These are phyloP conservation scores for Spirogloea muscicola DNA, from an alignment of 139 green algal species.

Conservation along the genomic window DNA sequence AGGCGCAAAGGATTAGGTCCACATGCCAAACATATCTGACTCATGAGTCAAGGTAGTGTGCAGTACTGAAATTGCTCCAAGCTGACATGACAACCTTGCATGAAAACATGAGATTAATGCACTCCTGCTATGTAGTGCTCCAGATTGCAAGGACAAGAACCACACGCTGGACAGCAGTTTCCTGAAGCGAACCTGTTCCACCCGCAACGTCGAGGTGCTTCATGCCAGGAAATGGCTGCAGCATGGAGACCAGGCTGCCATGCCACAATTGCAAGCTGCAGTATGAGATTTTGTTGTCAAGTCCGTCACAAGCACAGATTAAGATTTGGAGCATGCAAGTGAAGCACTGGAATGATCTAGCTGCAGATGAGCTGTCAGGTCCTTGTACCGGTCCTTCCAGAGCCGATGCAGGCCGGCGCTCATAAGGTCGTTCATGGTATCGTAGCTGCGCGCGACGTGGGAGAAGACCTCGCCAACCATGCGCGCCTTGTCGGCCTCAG, in stretches of 20 bases:
- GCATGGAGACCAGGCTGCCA: conserved; percentile 49
- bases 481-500: conserved; percentile 58
- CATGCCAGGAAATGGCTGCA: conserved; percentile 80
- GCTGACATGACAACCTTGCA: neutral
- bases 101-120: neutral
- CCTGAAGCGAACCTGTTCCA: conserved; percentile 70
- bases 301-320: no score
- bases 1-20: neutral
- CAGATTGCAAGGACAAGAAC: neutral
- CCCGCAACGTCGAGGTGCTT: conserved; percentile 94
- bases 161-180: neutral
- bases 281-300: no score
- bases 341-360: no score
- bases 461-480: conserved; percentile 86
- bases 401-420: conserved; percentile 87
- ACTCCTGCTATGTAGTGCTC: neutral
- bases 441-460: conserved; percentile 84
- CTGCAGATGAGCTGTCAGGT: no score
- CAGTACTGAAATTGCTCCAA: neutral
- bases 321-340: no score
- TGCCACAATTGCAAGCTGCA: no score
- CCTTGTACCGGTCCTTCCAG: conserved; percentile 99
- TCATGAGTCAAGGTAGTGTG: neutral
- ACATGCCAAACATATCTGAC: neutral
- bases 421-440: conserved; percentile 99